Base-by-base conservation (phyloP, 257 asterid species). In the Handroanthus guayacan region DNA sequence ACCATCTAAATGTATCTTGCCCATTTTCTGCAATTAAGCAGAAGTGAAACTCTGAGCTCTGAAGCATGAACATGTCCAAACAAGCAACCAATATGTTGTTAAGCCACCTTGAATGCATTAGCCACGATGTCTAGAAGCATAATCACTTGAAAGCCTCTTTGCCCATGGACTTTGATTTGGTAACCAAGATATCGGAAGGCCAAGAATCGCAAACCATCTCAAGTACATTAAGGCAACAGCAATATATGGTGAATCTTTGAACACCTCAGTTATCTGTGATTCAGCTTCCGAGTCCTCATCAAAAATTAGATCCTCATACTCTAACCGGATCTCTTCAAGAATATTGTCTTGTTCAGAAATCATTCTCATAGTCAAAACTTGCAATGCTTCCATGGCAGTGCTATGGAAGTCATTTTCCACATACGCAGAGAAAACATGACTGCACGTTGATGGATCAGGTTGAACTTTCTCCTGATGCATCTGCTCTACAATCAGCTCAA, bases 311-410 rank as follows among this genome's bases (percentile, higher is more conserved):
- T 75, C 76, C 84, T 87, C 94, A 61, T 84, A 87, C 77, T 87
- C 83, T 41, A 66, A 56, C 69, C 83, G 83, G 63, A 76, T 51
- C 68, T 87, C 92, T 78, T 83, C 84, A 47, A 81, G 90, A 75
- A 78, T 64, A 9, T 84, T 62, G 4, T 71, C 86, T 2, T 86
- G 79, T 74, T 73, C 87, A 18, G 95, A 90, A 72, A 95, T 87
- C 99, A 90, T 92, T 78, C 97, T 84, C 91, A 90, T 73, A 67
- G 98, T 86, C 73, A 88, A 66, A 67, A 92, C 95, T 77, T 87
- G 98, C 82, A 95, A 77, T 16, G 99, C 99, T 83, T 95, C 98
- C 88, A 91, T 81, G 69, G 94, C 98, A 18, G 94, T 92, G 78
- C 72, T 88, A 37, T 82, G 41, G 74, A 87, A 84, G 41, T 87